A percentile compares a stretch with the other conserved stretches of the same genome.
Evolutionary conservation across 2,329 filamentous ascomycete species (phyloP).

Genomic region (Sclerotinia trifoliorum): DNA sequence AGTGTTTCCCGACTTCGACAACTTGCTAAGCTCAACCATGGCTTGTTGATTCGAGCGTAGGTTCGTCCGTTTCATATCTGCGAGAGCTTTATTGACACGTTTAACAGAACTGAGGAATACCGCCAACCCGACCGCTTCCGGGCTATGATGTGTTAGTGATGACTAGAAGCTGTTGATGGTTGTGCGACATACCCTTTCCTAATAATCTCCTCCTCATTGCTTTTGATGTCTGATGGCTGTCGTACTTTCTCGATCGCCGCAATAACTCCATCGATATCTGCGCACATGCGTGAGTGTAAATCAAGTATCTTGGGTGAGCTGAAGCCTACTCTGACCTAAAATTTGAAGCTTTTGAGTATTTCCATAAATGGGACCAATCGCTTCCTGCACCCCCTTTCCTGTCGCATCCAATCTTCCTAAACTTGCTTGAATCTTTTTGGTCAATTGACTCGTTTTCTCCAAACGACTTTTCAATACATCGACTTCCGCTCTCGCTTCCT

Average conservation of each 20-base stretch:
- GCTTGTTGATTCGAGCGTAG: constrained; percentile 88
- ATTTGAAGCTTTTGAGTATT: constrained; percentile 88
- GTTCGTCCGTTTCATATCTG: constrained; percentile 85
- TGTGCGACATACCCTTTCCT: constrained; percentile 57
- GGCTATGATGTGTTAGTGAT: constrained; percentile 46
- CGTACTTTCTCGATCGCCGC: constrained; percentile 84
- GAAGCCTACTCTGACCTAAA: constrained; percentile 69
- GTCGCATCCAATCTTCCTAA: constrained; percentile 80
- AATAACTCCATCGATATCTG: constrained; percentile 83
- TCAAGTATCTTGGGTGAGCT: not conserved
- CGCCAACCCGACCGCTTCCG: constrained; percentile 74
- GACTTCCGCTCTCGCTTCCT: constrained; percentile 67
- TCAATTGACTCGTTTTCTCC: constrained; percentile 89
- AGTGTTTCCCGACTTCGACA: constrained; percentile 75
- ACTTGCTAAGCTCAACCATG: constrained; percentile 71
- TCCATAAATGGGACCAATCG: constrained; percentile 86
- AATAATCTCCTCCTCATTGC: constrained; percentile 88
- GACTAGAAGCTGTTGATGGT: not conserved
- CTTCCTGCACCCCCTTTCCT: constrained; percentile 86
- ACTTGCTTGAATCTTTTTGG: constrained; percentile 92
- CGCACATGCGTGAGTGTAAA: not conserved
- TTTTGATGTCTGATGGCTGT: constrained; percentile 89
- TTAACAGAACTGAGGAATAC: constrained; percentile 89
- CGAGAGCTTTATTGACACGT: constrained; percentile 79
- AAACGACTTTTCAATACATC: constrained; percentile 71